These are phyloP conservation scores for Diaporthe citri DNA, from an alignment of 2,329 filamentous ascomycete genomes.

Conservation along the genomic window DNA sequence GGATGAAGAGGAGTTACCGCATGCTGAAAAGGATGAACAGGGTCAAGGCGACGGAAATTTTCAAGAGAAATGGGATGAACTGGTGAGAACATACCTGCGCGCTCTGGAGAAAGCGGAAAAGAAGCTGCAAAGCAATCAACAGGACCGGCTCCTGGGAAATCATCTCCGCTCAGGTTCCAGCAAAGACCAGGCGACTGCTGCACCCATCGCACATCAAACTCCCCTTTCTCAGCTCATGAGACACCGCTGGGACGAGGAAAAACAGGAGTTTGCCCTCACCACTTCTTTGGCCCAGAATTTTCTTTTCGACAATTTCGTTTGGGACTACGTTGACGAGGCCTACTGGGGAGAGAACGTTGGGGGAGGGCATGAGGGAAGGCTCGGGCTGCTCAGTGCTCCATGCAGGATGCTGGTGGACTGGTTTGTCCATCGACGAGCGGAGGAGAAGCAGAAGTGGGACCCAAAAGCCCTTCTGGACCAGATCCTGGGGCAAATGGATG, in stretches of 20 bases:
- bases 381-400: not conserved
- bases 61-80: not conserved
- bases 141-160: not conserved
- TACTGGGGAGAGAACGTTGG: not conserved
- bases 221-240: conserved; percentile 12
- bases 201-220: not conserved
- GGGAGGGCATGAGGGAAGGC: not conserved
- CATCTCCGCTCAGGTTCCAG: not conserved
- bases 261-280: not conserved
- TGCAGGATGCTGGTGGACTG: conserved; percentile 3
- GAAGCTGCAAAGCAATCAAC: not conserved
- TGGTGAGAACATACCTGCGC: not conserved
- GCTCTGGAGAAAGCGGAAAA: not conserved
- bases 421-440: not conserved
- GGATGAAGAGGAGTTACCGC: not conserved
- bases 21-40: not conserved
- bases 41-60: not conserved
- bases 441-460: not conserved
- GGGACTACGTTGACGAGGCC: not conserved
- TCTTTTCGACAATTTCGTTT: not conserved
- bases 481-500: conserved; percentile 9
- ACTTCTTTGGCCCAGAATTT: not conserved
- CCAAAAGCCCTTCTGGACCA: not conserved
- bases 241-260: not conserved
- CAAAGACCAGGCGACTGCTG: not conserved